Conservation (phyloP, 768 basidiomycete species). For the Phaffia tasmanica region DNA sequence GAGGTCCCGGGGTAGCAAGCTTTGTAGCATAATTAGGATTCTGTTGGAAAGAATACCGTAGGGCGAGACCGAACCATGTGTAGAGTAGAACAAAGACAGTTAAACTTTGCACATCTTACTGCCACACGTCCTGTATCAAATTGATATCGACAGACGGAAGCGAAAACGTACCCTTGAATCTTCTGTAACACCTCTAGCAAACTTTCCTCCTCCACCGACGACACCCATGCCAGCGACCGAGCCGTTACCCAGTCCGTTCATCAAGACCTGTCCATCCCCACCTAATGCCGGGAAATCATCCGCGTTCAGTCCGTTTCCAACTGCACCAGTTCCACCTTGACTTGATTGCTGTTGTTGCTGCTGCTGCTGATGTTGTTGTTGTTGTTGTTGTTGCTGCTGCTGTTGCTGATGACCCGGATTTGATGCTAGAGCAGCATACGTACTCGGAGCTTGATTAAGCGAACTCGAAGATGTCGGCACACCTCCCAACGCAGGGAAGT, state of each 20-base stretch:
- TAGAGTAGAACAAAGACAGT: no score
- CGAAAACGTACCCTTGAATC: constrained; percentile 18
- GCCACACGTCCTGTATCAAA: no score
- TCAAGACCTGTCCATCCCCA: constrained; percentile 6
- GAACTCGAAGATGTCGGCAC: no score
- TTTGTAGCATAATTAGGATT: constrained; percentile 22
- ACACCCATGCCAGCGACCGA: constrained; percentile 17
- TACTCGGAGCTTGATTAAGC: no score
- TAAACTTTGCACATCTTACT: no score
- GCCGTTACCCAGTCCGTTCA: constrained; percentile 16
- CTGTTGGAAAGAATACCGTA: neutral
- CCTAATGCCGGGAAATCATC: constrained; percentile 26
- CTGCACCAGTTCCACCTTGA: neutral
- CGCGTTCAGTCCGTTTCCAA: constrained; percentile 18
- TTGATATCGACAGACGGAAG: neutral
- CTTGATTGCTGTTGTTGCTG: neutral
- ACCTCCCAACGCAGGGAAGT: neutral
- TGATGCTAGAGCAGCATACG: no score
- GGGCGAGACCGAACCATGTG: no score
- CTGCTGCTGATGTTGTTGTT: neutral
- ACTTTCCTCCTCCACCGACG: constrained; percentile 23
- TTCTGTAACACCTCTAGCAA: constrained; percentile 18
- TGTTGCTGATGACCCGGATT: no score
- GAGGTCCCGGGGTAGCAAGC: constrained; percentile 14
- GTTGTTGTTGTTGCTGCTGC: no score